Percentiles rank a stretch among this genome's conserved stretches.
These are phyloP conservation scores for Incumbomyces lentus DNA, from an alignment of 2,329 filamentous ascomycete genomes.

Conservation along the genomic window DNA sequence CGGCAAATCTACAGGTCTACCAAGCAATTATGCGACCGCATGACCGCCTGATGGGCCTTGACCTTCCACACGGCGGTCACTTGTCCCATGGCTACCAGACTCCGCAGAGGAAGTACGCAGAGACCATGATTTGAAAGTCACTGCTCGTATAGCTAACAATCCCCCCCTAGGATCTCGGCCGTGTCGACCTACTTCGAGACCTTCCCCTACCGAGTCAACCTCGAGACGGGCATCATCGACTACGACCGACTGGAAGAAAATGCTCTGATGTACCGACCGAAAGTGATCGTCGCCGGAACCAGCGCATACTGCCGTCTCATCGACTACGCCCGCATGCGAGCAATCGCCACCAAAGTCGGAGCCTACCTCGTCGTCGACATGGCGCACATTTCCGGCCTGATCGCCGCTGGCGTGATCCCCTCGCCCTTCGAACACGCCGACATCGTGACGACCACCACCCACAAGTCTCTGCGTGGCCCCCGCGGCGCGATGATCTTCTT, in stretches of 20 bases:
- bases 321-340: conserved; percentile 90
- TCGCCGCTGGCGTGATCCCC: conserved; percentile 85
- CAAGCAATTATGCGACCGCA: conserved; percentile 92
- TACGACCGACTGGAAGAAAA: conserved; percentile 88
- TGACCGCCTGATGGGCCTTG: conserved; percentile 92
- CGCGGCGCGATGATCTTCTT: conserved; percentile 99
- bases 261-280: conserved; percentile 84
- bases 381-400: conserved; percentile 95
- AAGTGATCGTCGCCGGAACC: conserved; percentile 90
- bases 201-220: conserved; percentile 77
- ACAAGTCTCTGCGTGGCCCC: conserved; percentile 96
- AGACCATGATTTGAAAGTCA: not conserved
- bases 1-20: conserved; percentile 73
- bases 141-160: not conserved
- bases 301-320: conserved; percentile 97
- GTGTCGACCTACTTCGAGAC: conserved; percentile 99
- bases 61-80: conserved; percentile 89
- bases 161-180: conserved; percentile 59
- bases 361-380: conserved; percentile 96
- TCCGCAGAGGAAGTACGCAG: conserved; percentile 62
- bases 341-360: conserved; percentile 86
- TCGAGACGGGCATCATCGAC: conserved; percentile 83
- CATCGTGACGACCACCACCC: conserved; percentile 94
- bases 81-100: conserved; percentile 97
- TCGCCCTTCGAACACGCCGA: conserved; percentile 89